These are phyloP conservation scores for Acorus calamus DNA, from an alignment of 106 monocot species.

Conservation along the genomic window DNA sequence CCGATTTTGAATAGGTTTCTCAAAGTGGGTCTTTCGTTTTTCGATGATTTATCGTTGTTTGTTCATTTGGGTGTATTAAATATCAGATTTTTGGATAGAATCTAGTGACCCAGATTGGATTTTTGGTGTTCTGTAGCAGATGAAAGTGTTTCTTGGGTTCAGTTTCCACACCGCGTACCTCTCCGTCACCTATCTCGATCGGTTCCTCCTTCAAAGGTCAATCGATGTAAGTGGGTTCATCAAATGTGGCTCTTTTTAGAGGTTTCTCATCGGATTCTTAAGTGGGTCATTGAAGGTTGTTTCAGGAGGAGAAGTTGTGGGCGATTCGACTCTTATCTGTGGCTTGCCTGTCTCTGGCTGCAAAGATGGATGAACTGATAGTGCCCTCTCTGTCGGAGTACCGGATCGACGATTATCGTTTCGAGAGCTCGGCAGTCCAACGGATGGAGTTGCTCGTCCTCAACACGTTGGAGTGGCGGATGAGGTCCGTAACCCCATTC, in stretches of 20 bases:
- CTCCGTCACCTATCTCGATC: constrained; percentile 59
- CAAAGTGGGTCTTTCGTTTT: constrained; percentile 20
- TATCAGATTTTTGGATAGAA: too few species aligned
- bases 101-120: too few species aligned
- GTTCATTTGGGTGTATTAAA: too few species aligned
- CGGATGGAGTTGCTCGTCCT: constrained; percentile 80
- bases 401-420: constrained; percentile 22
- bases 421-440: constrained; percentile 31
- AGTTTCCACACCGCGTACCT: constrained; percentile 56
- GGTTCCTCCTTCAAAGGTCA: constrained; percentile 49
- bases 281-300: not conserved
- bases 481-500: constrained; percentile 70
- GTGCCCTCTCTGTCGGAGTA: constrained; percentile 43
- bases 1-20: constrained; percentile 29
- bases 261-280: not conserved
- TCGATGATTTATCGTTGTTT: not conserved
- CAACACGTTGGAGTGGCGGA: constrained; percentile 59
- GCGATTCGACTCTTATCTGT: constrained; percentile 37
- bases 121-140: constrained; percentile 23
- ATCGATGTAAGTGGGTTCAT: constrained; percentile 35
- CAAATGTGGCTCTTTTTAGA: too few species aligned
- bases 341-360: constrained; percentile 86
- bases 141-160: constrained; percentile 37
- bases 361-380: constrained; percentile 69
- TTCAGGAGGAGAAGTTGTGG: constrained; percentile 46